Conservation (phyloP, 2,329 filamentous ascomycete genomes). For the Sphaerulina populicola region DNA sequence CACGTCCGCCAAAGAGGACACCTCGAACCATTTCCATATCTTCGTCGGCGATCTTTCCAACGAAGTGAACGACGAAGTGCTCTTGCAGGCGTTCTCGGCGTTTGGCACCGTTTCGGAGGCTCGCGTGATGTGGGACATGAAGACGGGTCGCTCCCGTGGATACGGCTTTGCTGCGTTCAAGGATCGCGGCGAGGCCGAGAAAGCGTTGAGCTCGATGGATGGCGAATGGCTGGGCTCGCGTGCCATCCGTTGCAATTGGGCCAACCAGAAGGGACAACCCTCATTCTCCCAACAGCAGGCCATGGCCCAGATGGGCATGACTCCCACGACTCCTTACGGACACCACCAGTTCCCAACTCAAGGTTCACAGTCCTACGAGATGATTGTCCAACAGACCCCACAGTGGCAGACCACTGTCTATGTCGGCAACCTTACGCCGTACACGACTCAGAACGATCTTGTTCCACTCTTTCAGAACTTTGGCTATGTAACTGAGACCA, state of each 20-base stretch:
- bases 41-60: conserved; percentile 97
- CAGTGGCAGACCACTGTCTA: conserved; percentile 98
- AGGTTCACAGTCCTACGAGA: conserved; percentile 93
- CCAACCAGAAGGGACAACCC: conserved; percentile 98
- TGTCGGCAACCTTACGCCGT: conserved; percentile 93
- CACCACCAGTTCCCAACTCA: conserved; percentile 91
- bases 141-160: conserved; percentile 91
- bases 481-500: conserved; percentile 91
- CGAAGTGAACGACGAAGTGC: conserved; percentile 94
- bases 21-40: conserved; percentile 96
- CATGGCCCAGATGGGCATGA: conserved; percentile 97
- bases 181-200: conserved; percentile 86
- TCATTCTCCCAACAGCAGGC: conserved; percentile 97
- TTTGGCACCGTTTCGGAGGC: conserved; percentile 96
- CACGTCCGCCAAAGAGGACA: conserved; percentile 89
- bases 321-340: conserved; percentile 88
- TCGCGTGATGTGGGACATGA: conserved; percentile 99
- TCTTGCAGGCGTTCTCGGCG: conserved; percentile 87
- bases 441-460: conserved; percentile 92
- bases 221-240: conserved; percentile 98
- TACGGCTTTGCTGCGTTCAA: conserved; percentile 98
- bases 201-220: conserved; percentile 94
- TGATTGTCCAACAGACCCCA: conserved; percentile 90
- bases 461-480: conserved; percentile 99
- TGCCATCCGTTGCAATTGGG: conserved; percentile 99